Conservation (phyloP, 345 rosid species). For the Jatropha curcas region DNA sequence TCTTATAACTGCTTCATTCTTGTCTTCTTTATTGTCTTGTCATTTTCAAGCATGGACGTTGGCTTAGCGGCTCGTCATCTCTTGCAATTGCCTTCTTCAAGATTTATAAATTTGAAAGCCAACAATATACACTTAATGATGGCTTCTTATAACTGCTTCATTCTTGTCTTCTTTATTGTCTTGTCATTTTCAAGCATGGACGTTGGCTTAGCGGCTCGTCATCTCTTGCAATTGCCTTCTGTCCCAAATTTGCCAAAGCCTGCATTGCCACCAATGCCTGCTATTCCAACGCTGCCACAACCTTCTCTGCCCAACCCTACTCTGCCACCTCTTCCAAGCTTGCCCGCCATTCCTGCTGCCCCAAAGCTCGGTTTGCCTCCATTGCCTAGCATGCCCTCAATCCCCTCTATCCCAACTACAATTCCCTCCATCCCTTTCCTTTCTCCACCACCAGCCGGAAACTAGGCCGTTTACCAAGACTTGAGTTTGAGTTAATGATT, state of each 20-base stretch:
- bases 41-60: conserved; percentile 7
- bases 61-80: conserved; percentile 1
- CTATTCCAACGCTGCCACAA: not conserved
- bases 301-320: not conserved
- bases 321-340: conserved; percentile 23
- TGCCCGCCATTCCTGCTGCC: conserved; percentile 10
- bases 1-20: not conserved
- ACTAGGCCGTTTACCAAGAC: too few species aligned
- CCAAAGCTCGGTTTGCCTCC: conserved; percentile 21
- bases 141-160: not conserved
- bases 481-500: too few species aligned
- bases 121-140: too few species aligned
- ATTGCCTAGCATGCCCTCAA: conserved; percentile 26
- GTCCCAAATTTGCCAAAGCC: not conserved
- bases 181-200: conserved; percentile 7
- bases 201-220: not conserved
- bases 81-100: not conserved
- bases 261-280: not conserved
- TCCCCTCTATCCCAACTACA: too few species aligned
- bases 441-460: conserved; percentile 14
- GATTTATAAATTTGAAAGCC: too few species aligned
- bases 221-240: not conserved
- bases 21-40: not conserved
- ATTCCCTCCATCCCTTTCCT: conserved; percentile 40
- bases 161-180: not conserved